These are phyloP conservation scores for Plasmodium vivax DNA, from an alignment of 169 alveolate species.

Conservation along the genomic window DNA sequence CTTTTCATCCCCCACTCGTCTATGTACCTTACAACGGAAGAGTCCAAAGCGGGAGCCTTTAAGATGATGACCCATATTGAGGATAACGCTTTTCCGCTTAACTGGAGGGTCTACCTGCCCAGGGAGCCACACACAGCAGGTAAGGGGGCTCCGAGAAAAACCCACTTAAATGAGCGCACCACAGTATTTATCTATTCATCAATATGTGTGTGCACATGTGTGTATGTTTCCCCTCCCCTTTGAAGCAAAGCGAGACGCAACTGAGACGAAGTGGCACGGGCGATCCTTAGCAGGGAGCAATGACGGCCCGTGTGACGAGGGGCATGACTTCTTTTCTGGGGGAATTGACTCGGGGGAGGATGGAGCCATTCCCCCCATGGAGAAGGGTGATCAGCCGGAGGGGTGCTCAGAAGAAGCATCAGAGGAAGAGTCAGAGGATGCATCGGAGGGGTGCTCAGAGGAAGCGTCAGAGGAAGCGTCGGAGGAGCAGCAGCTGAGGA, in stretches of 20 bases:
- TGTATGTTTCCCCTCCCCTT: neutral
- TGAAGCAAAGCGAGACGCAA: neutral
- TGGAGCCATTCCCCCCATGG: neutral
- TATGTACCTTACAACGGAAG: neutral
- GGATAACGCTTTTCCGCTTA: neutral
- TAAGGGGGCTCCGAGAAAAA: neutral
- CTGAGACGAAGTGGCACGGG: neutral
- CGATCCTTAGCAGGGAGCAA: neutral
- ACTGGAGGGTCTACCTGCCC: neutral
- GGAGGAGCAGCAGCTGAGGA: neutral
- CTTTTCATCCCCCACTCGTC: conserved; percentile 9
- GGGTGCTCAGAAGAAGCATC: too few relatives aligned
- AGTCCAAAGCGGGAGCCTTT: neutral
- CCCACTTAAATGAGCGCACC: neutral
- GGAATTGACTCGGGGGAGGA: neutral
- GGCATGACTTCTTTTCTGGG: neutral
- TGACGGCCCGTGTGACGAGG: neutral
- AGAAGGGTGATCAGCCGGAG: neutral
- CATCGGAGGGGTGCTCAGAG: too few relatives aligned
- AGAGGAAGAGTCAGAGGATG: too few relatives aligned
- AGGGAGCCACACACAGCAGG: neutral
- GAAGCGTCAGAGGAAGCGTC: too few relatives aligned
- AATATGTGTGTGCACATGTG: neutral
- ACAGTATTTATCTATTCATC: neutral
- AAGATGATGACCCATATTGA: neutral